Base-by-base conservation (phyloP, 768 basidiomycete species). In the Macrolepiota albuminosa region DNA sequence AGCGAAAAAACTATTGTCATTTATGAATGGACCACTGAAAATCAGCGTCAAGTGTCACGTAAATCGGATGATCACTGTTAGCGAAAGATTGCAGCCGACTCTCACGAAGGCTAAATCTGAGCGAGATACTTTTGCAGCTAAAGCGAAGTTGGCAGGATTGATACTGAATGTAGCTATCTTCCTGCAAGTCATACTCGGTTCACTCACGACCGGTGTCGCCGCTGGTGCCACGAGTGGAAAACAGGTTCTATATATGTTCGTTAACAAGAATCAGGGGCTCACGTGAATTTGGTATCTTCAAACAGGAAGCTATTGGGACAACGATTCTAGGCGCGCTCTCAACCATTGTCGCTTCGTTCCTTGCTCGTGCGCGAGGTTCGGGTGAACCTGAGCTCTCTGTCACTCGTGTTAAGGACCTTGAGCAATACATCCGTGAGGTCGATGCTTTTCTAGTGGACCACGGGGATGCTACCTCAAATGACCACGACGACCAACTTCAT, bases 311-410 rank as follows among this genome's bases (percentile, higher is more conserved):
- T 11, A 59, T 77, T 6, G 66, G 67, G 56, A 77, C 76, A 3
- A 71, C 76, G 4, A 61, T 79, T 40, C 69, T 78, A 6, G 78
- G 77, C 76, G 88, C 83, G 9, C 59, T 87, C 6, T 71, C 87
- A 4, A 92, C 89, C 0, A 26, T 90, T 21, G 80, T 86, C 10
- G 88, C 89, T 18, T 85, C 88, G 2, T 91, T 86, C 69, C 77
- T 92, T 26, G 89, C 89, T 3, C 83, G 84, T 18, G 78, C 82
- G 16, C 84, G 88, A 36, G 87, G 87, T 9, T 84, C 87, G 1
- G 82, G 82, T 36, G 88, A 91, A 64, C 89, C 89, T 3, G 86
- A 90, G 63, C 60, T 79, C 18, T 88, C 86, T 2, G 75, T 78
- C 29, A 69, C 74, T 1, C 81, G 83, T 8, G 76, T 75, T 6